Evolutionary conservation across 2,329 filamentous ascomycete genomes (phyloP), one percentile per base, ranked within the genome.

Genomic region (Botrytis fabae): DNA sequence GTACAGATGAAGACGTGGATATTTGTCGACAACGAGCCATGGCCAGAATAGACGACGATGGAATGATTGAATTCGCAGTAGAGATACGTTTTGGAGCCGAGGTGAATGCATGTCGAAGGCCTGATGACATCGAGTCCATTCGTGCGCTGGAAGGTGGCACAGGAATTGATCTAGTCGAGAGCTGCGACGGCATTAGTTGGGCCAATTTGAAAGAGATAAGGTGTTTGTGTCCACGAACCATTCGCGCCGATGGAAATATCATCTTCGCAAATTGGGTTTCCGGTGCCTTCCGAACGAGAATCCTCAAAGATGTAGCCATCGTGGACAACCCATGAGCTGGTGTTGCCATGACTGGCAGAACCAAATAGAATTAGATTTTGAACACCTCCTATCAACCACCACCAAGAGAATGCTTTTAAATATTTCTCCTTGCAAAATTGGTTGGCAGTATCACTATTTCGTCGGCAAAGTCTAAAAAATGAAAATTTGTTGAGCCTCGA

Each of bases 1-100:
- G 74, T 51, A 76, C 73, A 44, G 71, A 75, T 16, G 76, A 73
- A 57, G 72, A 69, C 18, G 74, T 78, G 22, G 78, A 80, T 65
- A 79, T 75, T 38, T 78, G 76, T 42, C 77, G 76, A 35, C 68
- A 75, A 63, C 75, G 74, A 10, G 73, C 48, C n/a, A 65, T 48
- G 7, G 71, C 68, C 20, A 75, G 74, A 25, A 70, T 73, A n/a
- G 59, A 40, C 38, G 69, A 54, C 28, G 74, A 74, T 16, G 75
- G 74, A 51, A 68, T 57, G 38, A 76, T 74, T 2, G 77, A 76
- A 71, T 77, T 79, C 40, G 75, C 75, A 40, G 75, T 75, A 60
- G 75, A 73, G 35, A 78, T 44, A 60, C 48, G 51, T 38, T 59
- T 72, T 14, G 51, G 16, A 20, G 12, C 32, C 9, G 48, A 68